These are phyloP conservation scores for Globisporangium cystogenes DNA, from an alignment of 352 stramenopile genomes.

Conservation along the genomic window DNA sequence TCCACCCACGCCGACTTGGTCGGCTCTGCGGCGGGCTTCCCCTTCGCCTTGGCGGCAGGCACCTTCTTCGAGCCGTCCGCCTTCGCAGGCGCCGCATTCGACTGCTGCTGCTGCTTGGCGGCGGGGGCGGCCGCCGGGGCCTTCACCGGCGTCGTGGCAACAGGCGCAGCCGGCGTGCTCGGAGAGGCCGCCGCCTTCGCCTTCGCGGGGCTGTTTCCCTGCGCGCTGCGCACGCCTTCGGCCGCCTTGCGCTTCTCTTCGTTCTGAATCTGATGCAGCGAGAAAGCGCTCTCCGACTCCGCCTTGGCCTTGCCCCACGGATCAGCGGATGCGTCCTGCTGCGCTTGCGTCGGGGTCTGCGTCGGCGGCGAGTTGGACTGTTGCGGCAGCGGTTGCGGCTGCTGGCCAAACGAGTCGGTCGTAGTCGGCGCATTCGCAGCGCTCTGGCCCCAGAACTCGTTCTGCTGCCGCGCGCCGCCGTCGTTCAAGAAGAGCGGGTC, in stretches of 20 bases:
- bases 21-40: constrained; percentile 5
- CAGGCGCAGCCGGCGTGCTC: not conserved
- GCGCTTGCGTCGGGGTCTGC: not conserved
- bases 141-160: constrained; percentile 7
- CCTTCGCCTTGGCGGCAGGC: constrained; percentile 24
- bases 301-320: constrained; percentile 27
- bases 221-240: constrained; percentile 9
- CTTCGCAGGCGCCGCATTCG: constrained; percentile 5
- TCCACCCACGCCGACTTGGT: constrained; percentile 35
- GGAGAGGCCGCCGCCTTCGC: not conserved
- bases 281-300: constrained; percentile 17
- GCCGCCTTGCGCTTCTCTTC: constrained; percentile 35
- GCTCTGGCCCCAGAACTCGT: constrained; percentile 13
- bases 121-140: not conserved
- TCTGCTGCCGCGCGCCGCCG: constrained; percentile 9
- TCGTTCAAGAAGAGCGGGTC: constrained; percentile 26
- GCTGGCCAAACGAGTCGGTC: constrained; percentile 2
- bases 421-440: constrained; percentile 2
- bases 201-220: not conserved
- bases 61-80: constrained; percentile 23
- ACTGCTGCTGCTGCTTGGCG: constrained; percentile 12
- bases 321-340: constrained; percentile 13
- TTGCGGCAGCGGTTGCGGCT: constrained; percentile 3
- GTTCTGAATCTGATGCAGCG: constrained; percentile 34
- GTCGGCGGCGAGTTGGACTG: constrained; percentile 10